phyloP scores from a whole-genome alignment of 1,284 basidiomycete genomes.

The Ganoderma leucocontextum region DNA sequence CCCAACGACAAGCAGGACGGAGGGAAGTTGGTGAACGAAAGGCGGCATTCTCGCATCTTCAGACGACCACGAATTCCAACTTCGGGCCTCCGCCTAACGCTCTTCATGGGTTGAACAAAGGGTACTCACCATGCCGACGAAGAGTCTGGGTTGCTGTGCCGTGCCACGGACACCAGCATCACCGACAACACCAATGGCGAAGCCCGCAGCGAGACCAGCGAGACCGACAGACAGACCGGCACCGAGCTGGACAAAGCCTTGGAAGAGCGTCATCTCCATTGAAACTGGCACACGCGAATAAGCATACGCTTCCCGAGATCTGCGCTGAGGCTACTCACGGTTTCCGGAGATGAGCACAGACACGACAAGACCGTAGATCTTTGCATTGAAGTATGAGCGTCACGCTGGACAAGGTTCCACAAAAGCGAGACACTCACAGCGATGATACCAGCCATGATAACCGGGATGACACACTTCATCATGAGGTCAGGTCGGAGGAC shows the following conservation, averaged over 20 bases:
- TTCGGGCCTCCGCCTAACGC: background rate
- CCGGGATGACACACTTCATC: conserved; percentile 96
- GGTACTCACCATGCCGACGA: conserved; percentile 80
- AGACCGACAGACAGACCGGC: conserved; percentile 90
- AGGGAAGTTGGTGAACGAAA: background rate
- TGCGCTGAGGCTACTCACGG: conserved; percentile 58
- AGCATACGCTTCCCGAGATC: conserved; percentile 12
- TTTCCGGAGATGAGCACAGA: conserved; percentile 86
- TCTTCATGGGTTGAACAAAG: background rate
- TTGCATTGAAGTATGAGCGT: background rate
- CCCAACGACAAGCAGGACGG: background rate
- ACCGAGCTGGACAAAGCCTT: conserved; percentile 90
- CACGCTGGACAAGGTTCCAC: background rate
- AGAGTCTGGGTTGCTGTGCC: conserved; percentile 91
- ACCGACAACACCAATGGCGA: conserved; percentile 95
- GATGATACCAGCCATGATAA: conserved; percentile 99
- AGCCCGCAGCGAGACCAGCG: conserved; percentile 90
- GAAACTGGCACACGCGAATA: conserved; percentile 47
- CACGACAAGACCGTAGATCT: conserved; percentile 92
- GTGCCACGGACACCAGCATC: conserved; percentile 94
- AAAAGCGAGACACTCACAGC: conserved; percentile 64
- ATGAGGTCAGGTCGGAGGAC: conserved; percentile 94
- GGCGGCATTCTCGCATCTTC: background rate
- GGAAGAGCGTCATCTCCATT: conserved; percentile 71
- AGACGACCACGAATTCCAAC: background rate